These are phyloP conservation scores for Ogataea polymorpha DNA, from an alignment of 805 yeast genomes.

Conservation along the genomic window DNA sequence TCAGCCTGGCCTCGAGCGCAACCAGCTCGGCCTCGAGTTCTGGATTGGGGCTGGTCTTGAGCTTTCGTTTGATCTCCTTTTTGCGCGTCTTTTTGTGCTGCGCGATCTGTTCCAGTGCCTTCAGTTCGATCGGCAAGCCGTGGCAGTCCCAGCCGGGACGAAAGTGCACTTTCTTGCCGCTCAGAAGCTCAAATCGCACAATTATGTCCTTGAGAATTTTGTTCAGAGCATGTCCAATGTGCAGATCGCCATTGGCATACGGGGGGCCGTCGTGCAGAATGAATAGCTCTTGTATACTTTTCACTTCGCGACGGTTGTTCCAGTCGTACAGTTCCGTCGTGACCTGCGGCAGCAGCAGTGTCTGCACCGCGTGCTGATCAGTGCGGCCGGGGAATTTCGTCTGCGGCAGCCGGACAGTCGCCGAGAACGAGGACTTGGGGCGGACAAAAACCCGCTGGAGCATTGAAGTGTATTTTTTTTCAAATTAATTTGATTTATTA, in stretches of 20 bases:
- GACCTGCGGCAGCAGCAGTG: conserved; percentile 46
- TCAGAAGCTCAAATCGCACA: conserved; percentile 58
- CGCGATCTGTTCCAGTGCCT: conserved; percentile 56
- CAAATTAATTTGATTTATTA: background rate
- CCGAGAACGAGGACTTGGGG: conserved; percentile 17
- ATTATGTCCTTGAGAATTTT: conserved; percentile 86
- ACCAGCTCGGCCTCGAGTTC: conserved; percentile 12
- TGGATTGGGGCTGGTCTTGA: conserved; percentile 18
- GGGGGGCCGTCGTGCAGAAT: conserved; percentile 97
- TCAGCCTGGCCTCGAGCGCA: conserved; percentile 24
- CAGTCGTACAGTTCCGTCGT: conserved; percentile 62
- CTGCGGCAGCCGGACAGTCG: conserved; percentile 48
- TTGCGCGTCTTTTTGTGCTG: conserved; percentile 27
- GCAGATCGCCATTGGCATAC: conserved; percentile 93
- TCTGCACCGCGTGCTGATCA: conserved; percentile 40
- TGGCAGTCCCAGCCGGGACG: conserved; percentile 99
- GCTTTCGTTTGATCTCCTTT: conserved; percentile 28
- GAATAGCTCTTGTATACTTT: conserved; percentile 43
- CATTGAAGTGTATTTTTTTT: background rate
- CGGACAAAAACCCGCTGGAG: conserved; percentile 4
- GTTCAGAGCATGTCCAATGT: conserved; percentile 88
- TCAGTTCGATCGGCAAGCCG: conserved; percentile 93
- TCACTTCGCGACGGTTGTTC: conserved; percentile 42
- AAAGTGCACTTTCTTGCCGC: conserved; percentile 63
- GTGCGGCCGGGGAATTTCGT: conserved; percentile 67